phyloP scores from a whole-genome alignment of 2,329 filamentous ascomycete species.

The Rosellinia necatrix region DNA sequence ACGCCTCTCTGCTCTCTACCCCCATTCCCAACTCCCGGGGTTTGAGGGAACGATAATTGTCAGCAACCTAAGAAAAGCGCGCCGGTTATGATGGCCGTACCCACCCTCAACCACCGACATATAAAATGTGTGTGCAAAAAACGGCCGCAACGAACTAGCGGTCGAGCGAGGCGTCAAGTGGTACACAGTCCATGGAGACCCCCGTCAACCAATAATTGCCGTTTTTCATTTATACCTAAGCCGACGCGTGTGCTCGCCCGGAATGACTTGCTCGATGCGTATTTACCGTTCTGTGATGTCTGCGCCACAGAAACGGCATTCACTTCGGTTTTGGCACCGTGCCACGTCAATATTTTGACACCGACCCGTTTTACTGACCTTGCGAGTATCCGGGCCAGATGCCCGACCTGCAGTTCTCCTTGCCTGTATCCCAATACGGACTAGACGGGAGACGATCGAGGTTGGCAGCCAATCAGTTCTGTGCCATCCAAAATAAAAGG shows the following conservation, averaged over 20 bases:
- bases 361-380: slow-evolving; percentile 27
- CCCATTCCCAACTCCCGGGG: background rate
- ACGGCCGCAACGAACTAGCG: slow-evolving; percentile 19
- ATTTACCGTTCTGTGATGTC: slow-evolving; percentile 24
- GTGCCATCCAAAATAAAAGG: slow-evolving; percentile 16
- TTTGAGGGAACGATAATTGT: slow-evolving; percentile 10
- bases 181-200: slow-evolving; percentile 17
- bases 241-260: slow-evolving; percentile 6
- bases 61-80: slow-evolving; percentile 14
- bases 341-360: slow-evolving; percentile 32
- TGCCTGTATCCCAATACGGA: slow-evolving; percentile 26
- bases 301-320: slow-evolving; percentile 12
- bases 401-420: slow-evolving; percentile 31
- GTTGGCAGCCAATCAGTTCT: slow-evolving; percentile 26
- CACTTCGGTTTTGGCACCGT: slow-evolving; percentile 16
- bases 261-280: slow-evolving; percentile 9
- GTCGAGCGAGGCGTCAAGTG: slow-evolving; percentile 23
- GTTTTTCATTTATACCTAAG: slow-evolving; percentile 15
- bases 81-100: slow-evolving; percentile 7
- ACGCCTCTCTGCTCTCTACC: slow-evolving; percentile 6
- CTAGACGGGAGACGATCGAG: slow-evolving; percentile 22
- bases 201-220: slow-evolving; percentile 7
- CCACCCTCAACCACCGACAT: slow-evolving; percentile 15
- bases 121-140: background rate
- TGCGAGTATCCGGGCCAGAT: slow-evolving; percentile 24